Conservation (phyloP, 495 filamentous ascomycete species). For the Astrothelium subdiscretum region DNA sequence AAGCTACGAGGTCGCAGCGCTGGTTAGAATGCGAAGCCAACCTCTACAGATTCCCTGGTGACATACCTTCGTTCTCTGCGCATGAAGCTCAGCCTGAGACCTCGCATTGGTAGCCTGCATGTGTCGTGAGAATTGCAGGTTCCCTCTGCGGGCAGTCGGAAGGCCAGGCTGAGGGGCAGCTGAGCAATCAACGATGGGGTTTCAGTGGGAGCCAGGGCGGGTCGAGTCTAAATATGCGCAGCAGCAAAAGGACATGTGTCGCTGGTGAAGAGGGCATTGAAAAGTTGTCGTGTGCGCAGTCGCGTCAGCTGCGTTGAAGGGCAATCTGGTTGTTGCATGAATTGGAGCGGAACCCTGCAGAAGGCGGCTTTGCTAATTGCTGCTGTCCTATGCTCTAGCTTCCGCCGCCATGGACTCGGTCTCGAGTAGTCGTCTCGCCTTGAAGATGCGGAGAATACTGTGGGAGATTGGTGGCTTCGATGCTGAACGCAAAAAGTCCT, state of each 20-base stretch:
- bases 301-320: background rate
- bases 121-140: constrained; percentile 58
- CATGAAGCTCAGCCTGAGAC: constrained; percentile 77
- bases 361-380: background rate
- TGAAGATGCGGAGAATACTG: background rate
- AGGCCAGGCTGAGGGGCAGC: background rate
- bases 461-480: background rate
- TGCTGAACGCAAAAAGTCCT: background rate
- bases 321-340: constrained; percentile 1
- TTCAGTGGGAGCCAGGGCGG: background rate
- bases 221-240: background rate
- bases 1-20: constrained; percentile 47
- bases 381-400: background rate
- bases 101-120: constrained; percentile 26
- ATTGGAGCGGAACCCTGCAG: background rate
- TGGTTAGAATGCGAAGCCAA: constrained; percentile 11
- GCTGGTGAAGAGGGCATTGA: background rate
- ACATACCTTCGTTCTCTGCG: constrained; percentile 81
- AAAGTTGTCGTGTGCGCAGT: background rate
- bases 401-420: background rate
- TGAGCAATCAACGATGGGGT: background rate
- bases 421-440: background rate
- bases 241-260: background rate
- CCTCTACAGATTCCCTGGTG: constrained; percentile 3
- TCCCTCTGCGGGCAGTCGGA: constrained; percentile 59